Evolutionary conservation across 2,329 filamentous ascomycete species (phyloP), one percentile per base, ranked within the genome.

Genomic region (Knufia fluminis): DNA sequence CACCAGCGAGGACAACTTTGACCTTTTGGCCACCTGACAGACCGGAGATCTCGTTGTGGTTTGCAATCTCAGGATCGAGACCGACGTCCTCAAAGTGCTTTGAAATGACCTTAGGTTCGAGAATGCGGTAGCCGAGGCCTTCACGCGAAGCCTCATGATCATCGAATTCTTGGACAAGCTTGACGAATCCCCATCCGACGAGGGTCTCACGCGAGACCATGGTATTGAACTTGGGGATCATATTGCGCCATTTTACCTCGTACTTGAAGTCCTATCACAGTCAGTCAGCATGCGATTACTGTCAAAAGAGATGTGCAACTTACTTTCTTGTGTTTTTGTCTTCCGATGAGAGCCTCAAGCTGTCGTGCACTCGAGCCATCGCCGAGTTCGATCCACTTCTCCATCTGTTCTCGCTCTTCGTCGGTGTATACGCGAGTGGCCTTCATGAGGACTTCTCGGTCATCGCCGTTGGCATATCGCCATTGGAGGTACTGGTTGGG

Each of bases 81-180:
- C 92, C 92, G 31, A 97, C 78, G 62, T 98, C 92, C 62, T 97
- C 90, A 62, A 98, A 98, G 72, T 98, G 92, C 79, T 97, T 94
- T 52, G 86, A 85, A 69, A 98, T 97, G 63, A 94, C 80, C 62
- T 90, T 86, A 43, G 91, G 91, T 65, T 94, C 88, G 49, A 98
- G 80, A 61, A 90, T 80, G 65, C 92, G 87, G 79, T 92, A 98
- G 57, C 92, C 91, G 32, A 98, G 82, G 78, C 92, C 92, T 70
- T 98, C 92, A 63, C 92, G 86, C n/a, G 91, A 95, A 14, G 92
- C 86, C 72, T 98, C 92, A 72, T 97, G 91, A 66, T 98, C 92
- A 62, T 98, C 94, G 57, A 97, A 98, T 68, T 98, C 92, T 66
- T 98, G 92, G 38, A 98, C 78, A 55, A 97, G 75, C 75, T 98